Percentiles rank a stretch among this genome's conserved stretches.
Evolutionary conservation across 176 grass and related monocot genomes (phyloP).

Genomic region (Typha latifolia): DNA sequence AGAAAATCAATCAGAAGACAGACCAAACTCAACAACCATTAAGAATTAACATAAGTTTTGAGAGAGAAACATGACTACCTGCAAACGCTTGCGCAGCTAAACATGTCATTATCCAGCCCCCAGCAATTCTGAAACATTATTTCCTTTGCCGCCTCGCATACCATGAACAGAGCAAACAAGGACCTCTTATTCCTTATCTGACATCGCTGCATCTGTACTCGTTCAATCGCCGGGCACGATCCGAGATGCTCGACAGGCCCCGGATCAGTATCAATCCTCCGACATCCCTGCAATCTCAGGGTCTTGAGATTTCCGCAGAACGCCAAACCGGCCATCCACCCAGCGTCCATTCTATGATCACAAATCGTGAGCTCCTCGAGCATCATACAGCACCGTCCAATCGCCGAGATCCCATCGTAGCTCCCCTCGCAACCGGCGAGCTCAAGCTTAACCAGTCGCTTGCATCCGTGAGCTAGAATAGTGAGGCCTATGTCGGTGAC

Average conservation of each 20-base stretch:
- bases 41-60: background rate
- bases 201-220: conserved; percentile 69
- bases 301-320: conserved; percentile 95
- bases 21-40: background rate
- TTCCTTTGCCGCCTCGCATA: conserved; percentile 68
- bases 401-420: conserved; percentile 77
- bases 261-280: conserved; percentile 66
- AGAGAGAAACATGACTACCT: conserved; percentile 32
- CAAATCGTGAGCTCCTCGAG: conserved; percentile 81
- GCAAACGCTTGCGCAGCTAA: conserved; percentile 50
- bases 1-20: background rate
- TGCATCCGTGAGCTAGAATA: conserved; percentile 90
- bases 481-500: conserved; percentile 96
- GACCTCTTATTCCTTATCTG: conserved; percentile 52
- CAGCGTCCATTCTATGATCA: conserved; percentile 65
- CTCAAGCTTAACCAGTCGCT: conserved; percentile 74
- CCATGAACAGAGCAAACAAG: conserved; percentile 69
- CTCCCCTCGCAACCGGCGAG: conserved; percentile 75
- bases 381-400: conserved; percentile 82
- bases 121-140: conserved; percentile 76
- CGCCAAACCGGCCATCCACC: conserved; percentile 65
- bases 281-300: conserved; percentile 52
- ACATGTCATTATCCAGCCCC: conserved; percentile 88
- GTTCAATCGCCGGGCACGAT: conserved; percentile 70
- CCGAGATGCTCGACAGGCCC: conserved; percentile 70